Base-by-base conservation (phyloP, 2,329 filamentous ascomycete genomes). In the Phaeosphaeria sp. region DNA sequence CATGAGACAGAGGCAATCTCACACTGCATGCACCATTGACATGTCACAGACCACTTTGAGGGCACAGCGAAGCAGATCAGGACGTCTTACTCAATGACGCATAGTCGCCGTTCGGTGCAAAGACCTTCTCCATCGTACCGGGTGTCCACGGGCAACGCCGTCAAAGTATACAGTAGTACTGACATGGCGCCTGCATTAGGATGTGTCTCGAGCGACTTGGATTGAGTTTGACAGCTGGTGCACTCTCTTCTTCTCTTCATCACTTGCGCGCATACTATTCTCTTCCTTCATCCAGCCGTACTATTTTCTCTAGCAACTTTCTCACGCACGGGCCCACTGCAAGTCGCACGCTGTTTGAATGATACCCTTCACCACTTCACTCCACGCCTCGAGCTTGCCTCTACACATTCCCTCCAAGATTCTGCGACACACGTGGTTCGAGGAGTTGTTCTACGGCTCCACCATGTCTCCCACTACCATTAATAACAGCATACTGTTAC, bases 401-500 rank as follows among this genome's bases (percentile, higher is more conserved):
- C 52, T 55, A 51, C 61, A 60, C 55, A 55, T 50, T 64, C 56
- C 62, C 48, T 64, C 59, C 71, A 76, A 65, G 52, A 76, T 76
- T 71, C 64, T 76, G 54, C 72, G 71, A 50, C 66, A 73, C 64
- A 71, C 73, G 36, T 61, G 60, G 53, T 75, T 75, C 55, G 71
- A 77, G 55, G 65, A 69, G 60, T 62, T 72, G 42, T 75, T 76
- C 55, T 64, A 72, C 65, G 60, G 68, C 64, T 69, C 73, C 57
- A 60, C 54, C 46, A 76, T 77, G 73, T 69, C 70, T 52, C 71
- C 71, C n/a, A 64, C 72, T n/a, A 63, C 66, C 20, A 71, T 69
- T 41, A 75, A 72, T 47, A 72, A 73, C 55, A 75, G 72, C 51
- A 67, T 76, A 25, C 74, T 83, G 5, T 69, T 83, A 2, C 74